Base-by-base conservation (phyloP, 306 rosid genomes). In the Purshia tridentata region DNA sequence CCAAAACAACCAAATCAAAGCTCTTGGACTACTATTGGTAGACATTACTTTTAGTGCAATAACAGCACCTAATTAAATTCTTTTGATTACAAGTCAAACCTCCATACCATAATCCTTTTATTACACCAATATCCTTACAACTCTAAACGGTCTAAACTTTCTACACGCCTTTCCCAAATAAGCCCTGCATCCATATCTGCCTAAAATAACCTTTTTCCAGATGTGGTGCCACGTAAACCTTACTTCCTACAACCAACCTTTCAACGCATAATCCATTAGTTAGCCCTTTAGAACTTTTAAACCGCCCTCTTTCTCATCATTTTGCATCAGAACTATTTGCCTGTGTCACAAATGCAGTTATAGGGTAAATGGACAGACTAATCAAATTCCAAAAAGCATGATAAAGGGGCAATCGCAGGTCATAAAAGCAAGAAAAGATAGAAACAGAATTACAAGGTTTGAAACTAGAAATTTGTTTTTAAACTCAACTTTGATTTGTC, bases 21-120 rank as follows among this genome's bases (percentile, higher is more conserved):
- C 37, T 0, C 61, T 56, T 56, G 61, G 35, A 22, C 57, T 52
- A 52, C 12, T 52, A 52, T 10, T n/a, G 7, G 4, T n/a, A 52
- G 57, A 9, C 23, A 6, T 52, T 16, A 52, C 35, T 52, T 52
- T n/a, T 22, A 56, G 39, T 10, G 9, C 61, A 56, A 56, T 56
- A 4, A 56, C 37, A 20, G 39, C 15, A 56, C 61, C 61, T 6
- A 22, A 20, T 29, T 8, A 56, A 20, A 56, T 22, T 19, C 37
- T 37, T 56, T 56, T 56, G 39, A 23, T 56, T 56, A 56, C 61
- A 39, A 10, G 61, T 56, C 35, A 56, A 56, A 56, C 39, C 61
- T 56, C 37, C 37, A 56, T 20, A 10, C 61, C 20, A 22, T 13
- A 56, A 56, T 56, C 61, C 14, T 55, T 37, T 55, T 19, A 55